A percentile compares a stretch with the other conserved stretches of the same genome.
phyloP scores from a whole-genome alignment of 768 basidiomycete genomes.

The Suillus fuscotomentosus region DNA sequence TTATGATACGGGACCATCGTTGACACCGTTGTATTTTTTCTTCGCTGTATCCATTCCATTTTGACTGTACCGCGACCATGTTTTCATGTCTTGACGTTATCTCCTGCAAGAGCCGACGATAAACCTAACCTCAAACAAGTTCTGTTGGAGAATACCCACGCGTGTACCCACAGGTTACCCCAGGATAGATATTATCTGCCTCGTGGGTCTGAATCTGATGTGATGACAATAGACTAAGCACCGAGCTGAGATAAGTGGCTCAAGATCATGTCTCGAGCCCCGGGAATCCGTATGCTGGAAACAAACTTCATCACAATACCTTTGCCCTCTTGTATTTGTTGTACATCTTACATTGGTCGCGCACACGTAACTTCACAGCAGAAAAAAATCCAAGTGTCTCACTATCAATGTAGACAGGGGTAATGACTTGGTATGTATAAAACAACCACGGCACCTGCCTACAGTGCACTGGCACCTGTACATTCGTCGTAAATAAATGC shows the following conservation, averaged over 20 bases:
- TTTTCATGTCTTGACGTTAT: neutral
- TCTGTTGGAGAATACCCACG: neutral
- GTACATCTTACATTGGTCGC: neutral
- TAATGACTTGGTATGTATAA: constrained; percentile 15
- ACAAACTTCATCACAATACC: neutral
- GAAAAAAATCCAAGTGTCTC: constrained; percentile 21
- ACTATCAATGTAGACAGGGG: constrained; percentile 11
- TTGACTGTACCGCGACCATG: neutral
- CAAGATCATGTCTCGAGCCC: neutral
- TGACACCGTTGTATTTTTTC: neutral
- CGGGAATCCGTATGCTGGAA: neutral
- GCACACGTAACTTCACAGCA: neutral
- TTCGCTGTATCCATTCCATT: neutral
- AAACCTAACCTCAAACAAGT: neutral
- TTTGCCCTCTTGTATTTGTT: neutral
- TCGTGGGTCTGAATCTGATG: neutral
- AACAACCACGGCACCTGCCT: constrained; percentile 18
- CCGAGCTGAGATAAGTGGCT: neutral
- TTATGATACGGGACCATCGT: neutral
- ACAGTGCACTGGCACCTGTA: constrained; percentile 50
- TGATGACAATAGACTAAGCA: neutral
- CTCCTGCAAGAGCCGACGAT: neutral
- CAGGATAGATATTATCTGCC: neutral
- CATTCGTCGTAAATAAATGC: neutral
- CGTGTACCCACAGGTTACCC: neutral